Conservation (phyloP, 1,139 yeast genomes). For the Lodderomyces jiufengensis region DNA sequence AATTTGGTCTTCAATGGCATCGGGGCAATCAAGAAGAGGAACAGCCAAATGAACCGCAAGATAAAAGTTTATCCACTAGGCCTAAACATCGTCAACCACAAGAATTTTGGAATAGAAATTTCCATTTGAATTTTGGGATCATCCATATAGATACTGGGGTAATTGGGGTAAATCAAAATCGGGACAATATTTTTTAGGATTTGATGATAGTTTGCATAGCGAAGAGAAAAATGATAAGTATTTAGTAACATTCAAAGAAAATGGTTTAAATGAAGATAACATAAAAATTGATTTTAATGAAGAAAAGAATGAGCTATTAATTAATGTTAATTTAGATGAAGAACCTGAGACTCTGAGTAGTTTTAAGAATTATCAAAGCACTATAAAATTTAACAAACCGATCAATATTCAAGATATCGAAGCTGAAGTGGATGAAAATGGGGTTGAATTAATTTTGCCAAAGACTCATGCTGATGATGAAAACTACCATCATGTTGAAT, state of each 20-base stretch:
- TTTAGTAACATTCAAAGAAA: slow-evolving; percentile 20
- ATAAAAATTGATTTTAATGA: slow-evolving; percentile 24
- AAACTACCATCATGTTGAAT: slow-evolving; percentile 17
- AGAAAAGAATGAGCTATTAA: slow-evolving; percentile 22
- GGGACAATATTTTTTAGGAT: slow-evolving; percentile 15
- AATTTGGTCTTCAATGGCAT: no score
- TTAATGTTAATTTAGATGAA: slow-evolving; percentile 17
- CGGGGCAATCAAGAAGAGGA: background rate
- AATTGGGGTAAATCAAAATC: slow-evolving; percentile 11
- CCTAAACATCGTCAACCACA: background rate
- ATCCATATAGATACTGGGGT: background rate
- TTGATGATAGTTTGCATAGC: slow-evolving; percentile 21
- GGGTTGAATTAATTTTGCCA: slow-evolving; percentile 22
- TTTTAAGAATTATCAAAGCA: slow-evolving; percentile 18
- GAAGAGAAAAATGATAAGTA: slow-evolving; percentile 24
- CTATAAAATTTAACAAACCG: slow-evolving; percentile 22
- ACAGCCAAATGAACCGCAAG: background rate
- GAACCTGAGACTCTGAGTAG: slow-evolving; percentile 17
- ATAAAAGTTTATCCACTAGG: background rate
- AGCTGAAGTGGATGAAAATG: slow-evolving; percentile 20
- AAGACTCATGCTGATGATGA: slow-evolving; percentile 23
- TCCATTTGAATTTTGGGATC: slow-evolving; percentile 11
- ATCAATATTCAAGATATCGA: slow-evolving; percentile 21
- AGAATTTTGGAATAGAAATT: slow-evolving; percentile 4
- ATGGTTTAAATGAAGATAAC: slow-evolving; percentile 20